Evolutionary conservation across 176 grass and related monocot genomes (phyloP).

Genomic region (Zoysia japonica): DNA sequence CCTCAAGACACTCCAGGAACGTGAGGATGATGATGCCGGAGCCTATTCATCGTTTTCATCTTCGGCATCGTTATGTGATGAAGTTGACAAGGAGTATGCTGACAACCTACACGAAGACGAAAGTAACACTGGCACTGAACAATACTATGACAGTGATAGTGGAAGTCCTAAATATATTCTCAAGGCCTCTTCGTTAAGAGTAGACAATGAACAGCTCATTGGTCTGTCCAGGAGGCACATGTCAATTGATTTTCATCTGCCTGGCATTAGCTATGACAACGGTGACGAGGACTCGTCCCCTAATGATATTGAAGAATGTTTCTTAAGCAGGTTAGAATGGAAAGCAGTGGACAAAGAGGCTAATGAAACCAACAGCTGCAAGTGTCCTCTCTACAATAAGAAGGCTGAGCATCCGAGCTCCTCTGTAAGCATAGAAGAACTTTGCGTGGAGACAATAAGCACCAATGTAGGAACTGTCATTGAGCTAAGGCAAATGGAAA

Average conservation of each 20-base stretch:
- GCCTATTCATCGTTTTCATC: slow-evolving; percentile 66
- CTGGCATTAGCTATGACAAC: slow-evolving; percentile 9
- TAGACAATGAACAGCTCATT: slow-evolving; percentile 29
- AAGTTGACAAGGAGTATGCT: slow-evolving; percentile 44
- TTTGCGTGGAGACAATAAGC: not conserved
- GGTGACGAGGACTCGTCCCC: slow-evolving; percentile 28
- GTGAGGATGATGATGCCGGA: slow-evolving; percentile 53
- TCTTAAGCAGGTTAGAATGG: slow-evolving; percentile 65
- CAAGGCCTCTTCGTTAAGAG: slow-evolving; percentile 1
- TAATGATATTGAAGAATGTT: slow-evolving; percentile 73
- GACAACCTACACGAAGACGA: slow-evolving; percentile 39
- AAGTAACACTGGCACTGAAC: slow-evolving; percentile 43
- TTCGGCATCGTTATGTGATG: slow-evolving; percentile 37
- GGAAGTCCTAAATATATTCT: slow-evolving; percentile 37
- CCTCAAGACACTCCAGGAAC: slow-evolving; percentile 68
- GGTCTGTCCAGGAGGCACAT: slow-evolving; percentile 48
- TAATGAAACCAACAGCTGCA: slow-evolving; percentile 2
- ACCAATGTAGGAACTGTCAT: not conserved
- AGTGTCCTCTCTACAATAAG: slow-evolving; percentile 7
- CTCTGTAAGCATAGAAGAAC: not conserved
- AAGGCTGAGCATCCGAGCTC: not conserved
- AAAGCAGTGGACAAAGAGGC: slow-evolving; percentile 23
- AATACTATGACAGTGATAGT: slow-evolving; percentile 10
- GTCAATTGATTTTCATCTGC: slow-evolving; percentile 29
- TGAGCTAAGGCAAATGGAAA: slow-evolving; percentile 14